These are phyloP conservation scores for Eremomyces bilateralis DNA, from an alignment of 495 filamentous ascomycete species.

Conservation along the genomic window DNA sequence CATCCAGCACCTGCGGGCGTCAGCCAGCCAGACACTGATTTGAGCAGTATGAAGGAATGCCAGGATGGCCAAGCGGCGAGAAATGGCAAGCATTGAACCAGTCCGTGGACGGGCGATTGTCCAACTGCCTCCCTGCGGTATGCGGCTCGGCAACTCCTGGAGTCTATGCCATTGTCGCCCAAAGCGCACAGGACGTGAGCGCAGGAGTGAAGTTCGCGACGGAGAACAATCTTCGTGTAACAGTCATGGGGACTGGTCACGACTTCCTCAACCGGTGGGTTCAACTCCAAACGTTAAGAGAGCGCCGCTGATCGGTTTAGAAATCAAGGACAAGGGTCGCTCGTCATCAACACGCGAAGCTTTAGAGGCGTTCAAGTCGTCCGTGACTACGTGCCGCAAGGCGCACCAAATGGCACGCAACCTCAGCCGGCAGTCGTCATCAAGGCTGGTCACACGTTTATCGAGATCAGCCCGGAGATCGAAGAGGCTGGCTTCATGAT, in stretches of 20 bases:
- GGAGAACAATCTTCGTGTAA: background rate
- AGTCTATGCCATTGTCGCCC: too few species aligned
- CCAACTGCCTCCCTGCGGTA: background rate
- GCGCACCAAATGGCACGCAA: too few species aligned
- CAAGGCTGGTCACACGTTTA: background rate
- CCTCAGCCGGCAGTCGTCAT: background rate
- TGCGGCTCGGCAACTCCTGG: too few species aligned
- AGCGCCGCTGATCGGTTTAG: background rate
- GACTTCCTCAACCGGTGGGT: background rate
- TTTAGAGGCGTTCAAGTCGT: background rate
- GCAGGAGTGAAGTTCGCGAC: background rate
- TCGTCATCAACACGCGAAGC: background rate
- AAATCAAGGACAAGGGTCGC: background rate
- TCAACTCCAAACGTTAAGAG: background rate
- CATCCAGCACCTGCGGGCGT: too few species aligned
- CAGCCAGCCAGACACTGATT: too few species aligned
- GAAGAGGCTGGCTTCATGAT: background rate
- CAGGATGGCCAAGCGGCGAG: background rate
- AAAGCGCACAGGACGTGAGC: background rate
- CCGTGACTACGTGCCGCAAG: background rate
- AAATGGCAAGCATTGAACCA: background rate
- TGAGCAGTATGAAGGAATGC: background rate
- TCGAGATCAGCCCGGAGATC: background rate
- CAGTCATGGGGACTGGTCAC: background rate
- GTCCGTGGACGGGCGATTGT: background rate